Percentiles rank a stretch among this genome's conserved stretches.
These are phyloP conservation scores for Aspergillus neotritici DNA, from an alignment of 2,329 filamentous ascomycete species.

Conservation along the genomic window DNA sequence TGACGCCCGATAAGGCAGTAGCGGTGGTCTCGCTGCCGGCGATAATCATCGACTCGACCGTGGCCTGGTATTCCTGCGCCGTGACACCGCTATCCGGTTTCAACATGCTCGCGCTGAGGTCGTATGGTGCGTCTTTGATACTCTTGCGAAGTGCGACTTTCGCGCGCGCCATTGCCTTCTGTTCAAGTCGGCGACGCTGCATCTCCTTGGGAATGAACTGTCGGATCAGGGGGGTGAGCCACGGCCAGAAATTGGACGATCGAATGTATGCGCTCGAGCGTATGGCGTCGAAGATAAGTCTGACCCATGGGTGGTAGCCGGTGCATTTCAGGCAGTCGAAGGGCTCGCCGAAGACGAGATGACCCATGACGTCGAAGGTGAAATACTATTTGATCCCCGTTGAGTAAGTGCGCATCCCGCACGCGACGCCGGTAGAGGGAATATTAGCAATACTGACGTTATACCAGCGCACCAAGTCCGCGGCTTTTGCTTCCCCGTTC, in stretches of 20 bases:
- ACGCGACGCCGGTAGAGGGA: no score
- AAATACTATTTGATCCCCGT: slow-evolving; percentile 20
- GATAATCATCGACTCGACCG: slow-evolving; percentile 4
- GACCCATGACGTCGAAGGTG: slow-evolving; percentile 37
- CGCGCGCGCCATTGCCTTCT: not conserved
- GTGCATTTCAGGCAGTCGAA: slow-evolving; percentile 37
- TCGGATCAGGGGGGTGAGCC: not conserved
- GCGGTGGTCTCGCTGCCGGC: slow-evolving; percentile 7
- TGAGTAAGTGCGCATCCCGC: no score
- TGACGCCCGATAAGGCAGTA: slow-evolving; percentile 1
- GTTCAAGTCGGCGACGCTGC: not conserved
- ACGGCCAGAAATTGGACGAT: slow-evolving; percentile 3
- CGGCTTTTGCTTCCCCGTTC: not conserved
- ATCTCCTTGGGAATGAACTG: slow-evolving; percentile 1
- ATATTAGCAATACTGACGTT: slow-evolving; percentile 17
- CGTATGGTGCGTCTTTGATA: slow-evolving; percentile 1
- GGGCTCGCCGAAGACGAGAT: slow-evolving; percentile 36
- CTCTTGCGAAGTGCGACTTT: slow-evolving; percentile 2
- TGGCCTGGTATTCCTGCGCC: slow-evolving; percentile 1
- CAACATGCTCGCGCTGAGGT: slow-evolving; percentile 1
- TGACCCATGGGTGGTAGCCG: slow-evolving; percentile 38
- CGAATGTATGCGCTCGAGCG: slow-evolving; percentile 9
- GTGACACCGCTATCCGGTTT: slow-evolving; percentile 1
- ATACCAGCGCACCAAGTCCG: slow-evolving; percentile 19
- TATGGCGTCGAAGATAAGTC: slow-evolving; percentile 29